These are phyloP conservation scores for Starmerella sp. DNA, from an alignment of 805 yeast genomes.

Conservation along the genomic window DNA sequence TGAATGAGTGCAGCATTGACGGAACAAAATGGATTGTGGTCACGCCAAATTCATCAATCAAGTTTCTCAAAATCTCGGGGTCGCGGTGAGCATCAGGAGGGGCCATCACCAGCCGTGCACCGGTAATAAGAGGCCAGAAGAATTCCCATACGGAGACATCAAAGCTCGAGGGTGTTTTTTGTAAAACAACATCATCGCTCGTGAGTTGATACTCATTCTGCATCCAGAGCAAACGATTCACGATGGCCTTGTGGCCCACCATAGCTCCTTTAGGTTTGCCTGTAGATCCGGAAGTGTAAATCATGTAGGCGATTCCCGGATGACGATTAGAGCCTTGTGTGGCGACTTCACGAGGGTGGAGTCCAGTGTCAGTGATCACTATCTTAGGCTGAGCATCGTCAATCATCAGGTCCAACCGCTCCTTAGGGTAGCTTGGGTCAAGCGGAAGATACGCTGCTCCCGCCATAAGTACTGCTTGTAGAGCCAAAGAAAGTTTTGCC, in stretches of 20 bases:
- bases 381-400: slow-evolving; percentile 12
- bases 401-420: slow-evolving; percentile 10
- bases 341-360: not conserved
- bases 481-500: slow-evolving; percentile 2
- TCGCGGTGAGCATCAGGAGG: slow-evolving; percentile 17
- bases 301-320: slow-evolving; percentile 54
- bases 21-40: slow-evolving; percentile 17
- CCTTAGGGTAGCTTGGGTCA: slow-evolving; percentile 11
- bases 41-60: slow-evolving; percentile 2
- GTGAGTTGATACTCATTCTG: slow-evolving; percentile 8
- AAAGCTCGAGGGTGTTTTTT: slow-evolving; percentile 16
- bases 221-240: slow-evolving; percentile 16
- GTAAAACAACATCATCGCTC: slow-evolving; percentile 5
- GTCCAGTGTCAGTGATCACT: not conserved
- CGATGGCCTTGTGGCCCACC: slow-evolving; percentile 26
- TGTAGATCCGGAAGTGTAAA: slow-evolving; percentile 81
- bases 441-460: slow-evolving; percentile 15
- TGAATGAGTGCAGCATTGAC: slow-evolving; percentile 12
- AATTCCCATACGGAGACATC: slow-evolving; percentile 18
- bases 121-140: slow-evolving; percentile 15
- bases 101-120: slow-evolving; percentile 12
- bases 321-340: not conserved
- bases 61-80: not conserved
- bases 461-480: slow-evolving; percentile 6
- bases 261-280: slow-evolving; percentile 80